Base-by-base conservation (phyloP, 1,284 basidiomycete genomes). In the Ganoderma boninense region DNA sequence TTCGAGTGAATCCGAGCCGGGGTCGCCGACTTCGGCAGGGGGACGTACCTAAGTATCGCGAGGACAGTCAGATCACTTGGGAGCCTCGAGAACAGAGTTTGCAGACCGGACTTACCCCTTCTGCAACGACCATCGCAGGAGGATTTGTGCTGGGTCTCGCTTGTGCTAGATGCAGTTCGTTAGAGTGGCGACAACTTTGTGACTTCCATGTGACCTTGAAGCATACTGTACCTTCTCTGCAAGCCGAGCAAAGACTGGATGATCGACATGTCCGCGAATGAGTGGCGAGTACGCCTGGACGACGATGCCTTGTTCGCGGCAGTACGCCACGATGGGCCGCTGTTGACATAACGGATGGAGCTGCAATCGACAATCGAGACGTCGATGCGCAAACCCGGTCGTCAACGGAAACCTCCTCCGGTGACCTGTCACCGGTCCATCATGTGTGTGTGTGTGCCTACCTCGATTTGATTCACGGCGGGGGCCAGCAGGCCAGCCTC, bases 341-440 rank as follows among this genome's bases (percentile, higher is more conserved):
- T 95, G 94, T 77, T 96, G 95, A 81, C 94, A 96, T 74, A 93
- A 90, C 0, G 95, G 95, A 77, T 96, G 94, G 8, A 96, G 84
- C 89, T 95, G 76, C n/a, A n/a, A n/a, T n/a, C n/a, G n/a, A n/a
- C 65, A 0, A 20, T 59, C 23, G 38, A 38, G 38, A 6, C 7
- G 26, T 20, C 23, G 20, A 26, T 16, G 43, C 49, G n/a, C 20
- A 56, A 57, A 18, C n/a, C 16, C 38, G 40, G 26, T 29, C n/a
- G 69, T 62, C n/a, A 60, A 52, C 23, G 16, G 16, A 40, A 44
- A 23, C 20, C 26, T 35, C 57, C n/a, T 52, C 11, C 13, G 23
- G 23, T 23, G 13, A 26, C 49, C 38, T 10, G 38, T 32, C 29
- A 32, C n/a, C n/a, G n/a, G n/a, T n/a, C 29, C 29, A 32, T 4